These are phyloP conservation scores for Citrus australasica DNA, from an alignment of 345 rosid genomes.

Conservation along the genomic window DNA sequence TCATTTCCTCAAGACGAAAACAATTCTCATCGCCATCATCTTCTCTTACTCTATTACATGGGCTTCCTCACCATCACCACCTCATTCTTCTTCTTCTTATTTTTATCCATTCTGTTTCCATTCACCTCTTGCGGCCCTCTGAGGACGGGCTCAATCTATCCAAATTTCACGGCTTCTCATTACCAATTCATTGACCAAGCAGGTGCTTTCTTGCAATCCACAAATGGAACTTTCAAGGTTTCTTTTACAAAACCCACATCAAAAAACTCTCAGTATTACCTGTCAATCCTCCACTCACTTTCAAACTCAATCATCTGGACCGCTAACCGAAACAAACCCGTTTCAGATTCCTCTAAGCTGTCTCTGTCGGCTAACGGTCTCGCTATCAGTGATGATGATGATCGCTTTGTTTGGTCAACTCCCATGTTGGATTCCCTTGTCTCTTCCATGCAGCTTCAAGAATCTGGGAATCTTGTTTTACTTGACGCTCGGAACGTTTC, in stretches of 20 bases:
- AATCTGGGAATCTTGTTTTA: slow-evolving; percentile 22
- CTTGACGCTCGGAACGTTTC: slow-evolving; percentile 13
- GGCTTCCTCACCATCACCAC: not conserved
- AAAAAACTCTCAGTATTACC: not conserved
- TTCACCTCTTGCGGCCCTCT: not conserved
- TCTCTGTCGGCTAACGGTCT: slow-evolving; percentile 13
- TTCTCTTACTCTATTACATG: not conserved
- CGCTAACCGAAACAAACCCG: slow-evolving; percentile 8
- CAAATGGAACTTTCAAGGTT: slow-evolving; percentile 13
- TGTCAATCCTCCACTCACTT: slow-evolving; percentile 16
- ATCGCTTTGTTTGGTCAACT: slow-evolving; percentile 10
- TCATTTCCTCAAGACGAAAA: not conserved
- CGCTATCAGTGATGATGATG: not conserved
- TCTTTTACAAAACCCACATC: slow-evolving; percentile 2
- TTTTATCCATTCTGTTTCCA: not conserved
- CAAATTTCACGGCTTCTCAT: slow-evolving; percentile 22
- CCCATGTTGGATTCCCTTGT: slow-evolving; percentile 2
- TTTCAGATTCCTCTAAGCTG: slow-evolving; percentile 18
- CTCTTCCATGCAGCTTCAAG: slow-evolving; percentile 11
- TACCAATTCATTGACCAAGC: slow-evolving; percentile 6
- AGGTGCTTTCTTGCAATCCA: slow-evolving; percentile 22
- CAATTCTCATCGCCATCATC: not conserved
- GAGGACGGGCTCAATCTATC: slow-evolving; percentile 4
- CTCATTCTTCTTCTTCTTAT: not conserved
- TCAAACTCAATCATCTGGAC: slow-evolving; percentile 21